A percentile compares a stretch with the other conserved stretches of the same genome.
Conservation (phyloP, 2,329 filamentous ascomycete genomes). For the Reticulascus tulasneorum region DNA sequence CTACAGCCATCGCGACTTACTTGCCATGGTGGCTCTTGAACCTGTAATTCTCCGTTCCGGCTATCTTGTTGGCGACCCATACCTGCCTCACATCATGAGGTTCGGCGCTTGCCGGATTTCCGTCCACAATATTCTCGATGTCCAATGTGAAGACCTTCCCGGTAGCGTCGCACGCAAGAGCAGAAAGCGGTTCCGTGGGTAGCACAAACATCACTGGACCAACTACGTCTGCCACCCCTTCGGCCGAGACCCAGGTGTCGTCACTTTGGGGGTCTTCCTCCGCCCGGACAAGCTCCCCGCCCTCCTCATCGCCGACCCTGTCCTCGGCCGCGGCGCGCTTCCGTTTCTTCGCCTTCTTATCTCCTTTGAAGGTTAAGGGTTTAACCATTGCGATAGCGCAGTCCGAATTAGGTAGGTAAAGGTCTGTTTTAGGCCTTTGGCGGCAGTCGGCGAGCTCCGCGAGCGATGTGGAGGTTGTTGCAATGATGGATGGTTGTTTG, state of each 20-base stretch:
- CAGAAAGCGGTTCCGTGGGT: constrained; percentile 67
- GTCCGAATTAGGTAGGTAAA: constrained; percentile 6
- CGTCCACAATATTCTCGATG: constrained; percentile 86
- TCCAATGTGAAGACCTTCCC: constrained; percentile 80
- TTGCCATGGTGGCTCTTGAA: constrained; percentile 89
- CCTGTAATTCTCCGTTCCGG: constrained; percentile 75
- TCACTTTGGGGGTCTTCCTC: constrained; percentile 52
- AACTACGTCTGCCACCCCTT: constrained; percentile 66
- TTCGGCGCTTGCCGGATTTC: constrained; percentile 77
- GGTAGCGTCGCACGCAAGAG: constrained; percentile 78
- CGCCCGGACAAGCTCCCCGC: constrained; percentile 24
- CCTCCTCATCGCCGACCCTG: constrained; percentile 5
- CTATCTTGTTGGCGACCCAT: constrained; percentile 82
- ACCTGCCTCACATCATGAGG: constrained; percentile 95
- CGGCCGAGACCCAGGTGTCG: constrained; percentile 89
- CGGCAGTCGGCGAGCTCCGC: constrained; percentile 6
- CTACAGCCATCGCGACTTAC: constrained; percentile 39
- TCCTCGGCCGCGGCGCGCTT: constrained; percentile 63
- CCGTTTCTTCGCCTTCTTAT: constrained; percentile 90
- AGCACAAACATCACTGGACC: constrained; percentile 83
- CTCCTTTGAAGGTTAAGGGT: constrained; percentile 91
- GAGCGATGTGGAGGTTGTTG: too few relatives aligned
- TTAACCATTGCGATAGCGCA: constrained; percentile 65
- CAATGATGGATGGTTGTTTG: not conserved
- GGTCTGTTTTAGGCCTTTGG: constrained; percentile 1